Conservation (phyloP, 768 basidiomycete genomes). For the Gloeophyllum trabeum region DNA sequence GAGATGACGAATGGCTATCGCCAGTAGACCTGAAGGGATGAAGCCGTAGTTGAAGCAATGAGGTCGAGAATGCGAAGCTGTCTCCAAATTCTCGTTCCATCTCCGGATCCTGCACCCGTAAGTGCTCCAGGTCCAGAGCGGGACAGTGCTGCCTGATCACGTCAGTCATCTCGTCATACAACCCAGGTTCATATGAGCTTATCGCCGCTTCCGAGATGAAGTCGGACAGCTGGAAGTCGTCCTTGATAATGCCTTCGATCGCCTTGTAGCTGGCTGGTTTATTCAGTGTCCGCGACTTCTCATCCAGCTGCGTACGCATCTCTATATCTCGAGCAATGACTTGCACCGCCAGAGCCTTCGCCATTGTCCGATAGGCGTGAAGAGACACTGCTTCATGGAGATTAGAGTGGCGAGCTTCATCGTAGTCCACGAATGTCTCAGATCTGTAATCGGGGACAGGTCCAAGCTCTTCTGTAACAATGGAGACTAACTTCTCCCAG, state of each 20-base stretch:
- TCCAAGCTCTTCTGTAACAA: slow-evolving; percentile 61
- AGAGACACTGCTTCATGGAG: slow-evolving; percentile 49
- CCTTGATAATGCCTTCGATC: slow-evolving; percentile 44
- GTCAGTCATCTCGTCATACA: slow-evolving; percentile 52
- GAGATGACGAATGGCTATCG: slow-evolving; percentile 29
- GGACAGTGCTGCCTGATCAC: slow-evolving; percentile 41
- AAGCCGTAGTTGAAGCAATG: slow-evolving; percentile 49
- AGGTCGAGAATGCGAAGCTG: slow-evolving; percentile 60
- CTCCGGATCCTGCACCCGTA: slow-evolving; percentile 50
- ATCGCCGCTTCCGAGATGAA: slow-evolving; percentile 59
- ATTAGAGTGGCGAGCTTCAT: slow-evolving; percentile 39
- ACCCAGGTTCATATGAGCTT: slow-evolving; percentile 57
- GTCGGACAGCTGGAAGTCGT: slow-evolving; percentile 54
- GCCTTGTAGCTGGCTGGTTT: slow-evolving; percentile 53
- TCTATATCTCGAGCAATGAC: slow-evolving; percentile 70
- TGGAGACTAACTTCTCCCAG: slow-evolving; percentile 57
- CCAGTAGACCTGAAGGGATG: slow-evolving; percentile 29
- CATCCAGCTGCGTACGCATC: slow-evolving; percentile 19
- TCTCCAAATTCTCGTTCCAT: slow-evolving; percentile 73
- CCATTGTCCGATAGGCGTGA: slow-evolving; percentile 58
- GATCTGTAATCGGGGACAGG: slow-evolving; percentile 61
- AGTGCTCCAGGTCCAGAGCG: slow-evolving; percentile 50
- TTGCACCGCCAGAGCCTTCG: slow-evolving; percentile 66
- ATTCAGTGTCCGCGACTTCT: slow-evolving; percentile 16
- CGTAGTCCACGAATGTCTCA: slow-evolving; percentile 32